Evolutionary conservation across 495 filamentous ascomycete genomes (phyloP).

Genomic region (Penicillium riverlandense): DNA sequence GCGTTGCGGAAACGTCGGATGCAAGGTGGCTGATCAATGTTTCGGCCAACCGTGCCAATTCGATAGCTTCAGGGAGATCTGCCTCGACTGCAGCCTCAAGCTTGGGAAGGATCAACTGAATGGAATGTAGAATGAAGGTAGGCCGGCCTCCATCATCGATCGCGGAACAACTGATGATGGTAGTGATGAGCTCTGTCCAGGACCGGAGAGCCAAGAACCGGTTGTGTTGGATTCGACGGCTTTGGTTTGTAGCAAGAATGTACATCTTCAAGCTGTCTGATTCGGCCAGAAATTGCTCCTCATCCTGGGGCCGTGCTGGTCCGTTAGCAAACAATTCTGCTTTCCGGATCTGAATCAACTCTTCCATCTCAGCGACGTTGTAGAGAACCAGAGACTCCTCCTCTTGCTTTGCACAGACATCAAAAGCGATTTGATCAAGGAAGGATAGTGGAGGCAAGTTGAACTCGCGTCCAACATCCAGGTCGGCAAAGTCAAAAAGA

Average conservation of each 20-base stretch:
- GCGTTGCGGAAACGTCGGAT: conserved; percentile 38
- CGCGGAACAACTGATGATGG: conserved; percentile 71
- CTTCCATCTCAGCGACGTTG: conserved; percentile 50
- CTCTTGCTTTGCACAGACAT: conserved; percentile 48
- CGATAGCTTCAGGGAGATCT: conserved; percentile 55
- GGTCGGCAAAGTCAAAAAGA: conserved; percentile 82
- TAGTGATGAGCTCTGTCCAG: conserved; percentile 74
- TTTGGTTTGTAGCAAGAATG: conserved; percentile 62
- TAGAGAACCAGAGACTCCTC: conserved; percentile 42
- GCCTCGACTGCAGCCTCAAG: conserved; percentile 65
- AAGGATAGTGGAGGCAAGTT: conserved; percentile 41
- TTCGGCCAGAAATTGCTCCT: conserved; percentile 51
- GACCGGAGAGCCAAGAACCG: conserved; percentile 60
- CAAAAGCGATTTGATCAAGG: conserved; percentile 56
- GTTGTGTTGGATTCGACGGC: conserved; percentile 47
- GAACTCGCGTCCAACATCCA: conserved; percentile 49
- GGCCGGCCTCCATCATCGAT: conserved; percentile 60
- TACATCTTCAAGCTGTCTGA: conserved; percentile 49
- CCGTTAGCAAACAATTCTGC: conserved; percentile 46
- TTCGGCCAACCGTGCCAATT: conserved; percentile 71
- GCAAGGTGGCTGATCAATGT: conserved; percentile 68
- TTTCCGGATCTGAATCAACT: conserved; percentile 49
- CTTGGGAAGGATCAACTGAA: conserved; percentile 81
- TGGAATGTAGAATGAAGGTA: conserved; percentile 70
- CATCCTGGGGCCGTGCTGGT: conserved; percentile 48